These are phyloP conservation scores for Kockovaella imperatae DNA, from an alignment of 768 basidiomycete species.

Conservation along the genomic window DNA sequence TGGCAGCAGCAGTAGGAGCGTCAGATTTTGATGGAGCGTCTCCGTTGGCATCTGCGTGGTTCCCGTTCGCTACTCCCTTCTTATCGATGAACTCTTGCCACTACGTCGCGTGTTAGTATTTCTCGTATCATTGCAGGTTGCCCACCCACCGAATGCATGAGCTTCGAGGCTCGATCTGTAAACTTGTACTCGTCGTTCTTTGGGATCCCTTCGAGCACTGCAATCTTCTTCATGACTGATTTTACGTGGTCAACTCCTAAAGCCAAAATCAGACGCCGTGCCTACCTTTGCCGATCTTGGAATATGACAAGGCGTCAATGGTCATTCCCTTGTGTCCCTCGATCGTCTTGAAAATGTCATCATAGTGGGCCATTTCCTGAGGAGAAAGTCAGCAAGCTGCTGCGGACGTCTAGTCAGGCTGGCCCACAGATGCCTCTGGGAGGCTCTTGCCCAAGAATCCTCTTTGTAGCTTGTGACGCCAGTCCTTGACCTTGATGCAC, in stretches of 20 bases:
- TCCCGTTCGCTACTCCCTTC: constrained; percentile 10
- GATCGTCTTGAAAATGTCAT: constrained; percentile 65
- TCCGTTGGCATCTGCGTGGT: background rate
- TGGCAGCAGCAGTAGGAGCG: no score
- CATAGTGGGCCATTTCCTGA: constrained; percentile 69
- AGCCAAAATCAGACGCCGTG: background rate
- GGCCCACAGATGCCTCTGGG: constrained; percentile 61
- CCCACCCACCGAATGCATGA: constrained; percentile 53
- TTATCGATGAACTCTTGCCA: constrained; percentile 27
- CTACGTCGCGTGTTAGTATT: constrained; percentile 3
- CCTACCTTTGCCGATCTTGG: constrained; percentile 48
- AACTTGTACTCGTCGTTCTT: constrained; percentile 62
- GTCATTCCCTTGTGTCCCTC: constrained; percentile 70
- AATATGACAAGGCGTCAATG: constrained; percentile 70
- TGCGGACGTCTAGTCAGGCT: no score
- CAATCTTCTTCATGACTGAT: constrained; percentile 83
- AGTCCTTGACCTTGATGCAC: constrained; percentile 70
- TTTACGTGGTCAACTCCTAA: constrained; percentile 17
- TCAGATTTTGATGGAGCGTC: background rate
- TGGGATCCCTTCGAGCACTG: constrained; percentile 56
- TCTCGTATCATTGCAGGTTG: background rate
- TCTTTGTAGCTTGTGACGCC: constrained; percentile 88
- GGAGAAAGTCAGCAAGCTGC: background rate
- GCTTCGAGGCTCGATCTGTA: constrained; percentile 58
- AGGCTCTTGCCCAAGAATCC: constrained; percentile 59